These are phyloP conservation scores for Neurospora sp. DNA, from an alignment of 2,329 filamentous ascomycete genomes.

Conservation along the genomic window DNA sequence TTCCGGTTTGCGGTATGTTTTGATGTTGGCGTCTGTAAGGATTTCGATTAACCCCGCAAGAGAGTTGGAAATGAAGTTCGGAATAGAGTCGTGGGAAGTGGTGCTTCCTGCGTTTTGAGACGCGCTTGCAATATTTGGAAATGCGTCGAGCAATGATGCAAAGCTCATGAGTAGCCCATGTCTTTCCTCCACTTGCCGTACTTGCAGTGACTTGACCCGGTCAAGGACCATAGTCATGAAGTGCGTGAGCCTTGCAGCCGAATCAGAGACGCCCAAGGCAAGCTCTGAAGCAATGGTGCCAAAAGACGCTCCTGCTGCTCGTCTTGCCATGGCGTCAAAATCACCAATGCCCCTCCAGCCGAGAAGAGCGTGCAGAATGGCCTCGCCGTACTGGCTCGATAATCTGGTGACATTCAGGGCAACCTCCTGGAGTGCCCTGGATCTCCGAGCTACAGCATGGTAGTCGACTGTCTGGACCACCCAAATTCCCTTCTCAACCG, in stretches of 20 bases:
- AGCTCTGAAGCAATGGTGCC: constrained; percentile 44
- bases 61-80: background rate
- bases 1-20: constrained; percentile 49
- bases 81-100: constrained; percentile 5
- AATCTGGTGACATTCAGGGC: constrained; percentile 59
- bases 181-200: constrained; percentile 56
- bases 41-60: constrained; percentile 22
- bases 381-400: constrained; percentile 56
- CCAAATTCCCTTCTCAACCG: constrained; percentile 67
- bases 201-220: constrained; percentile 36
- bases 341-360: constrained; percentile 86
- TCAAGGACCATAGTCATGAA: constrained; percentile 33
- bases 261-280: constrained; percentile 16
- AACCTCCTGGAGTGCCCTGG: constrained; percentile 71
- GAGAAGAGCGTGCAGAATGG: constrained; percentile 60
- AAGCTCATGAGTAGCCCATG: constrained; percentile 57
- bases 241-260: constrained; percentile 16
- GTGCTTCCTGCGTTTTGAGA: background rate
- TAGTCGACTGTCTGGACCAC: constrained; percentile 90
- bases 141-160: constrained; percentile 44
- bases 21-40: constrained; percentile 30
- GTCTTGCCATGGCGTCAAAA: constrained; percentile 61
- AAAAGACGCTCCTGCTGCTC: constrained; percentile 60
- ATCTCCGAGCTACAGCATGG: constrained; percentile 79
- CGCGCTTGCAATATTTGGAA: constrained; percentile 23